A percentile compares a stretch with the other conserved stretches of the same genome.
These are phyloP conservation scores for Fusarium beomiforme DNA, from an alignment of 2,329 filamentous ascomycete genomes.

Conservation along the genomic window DNA sequence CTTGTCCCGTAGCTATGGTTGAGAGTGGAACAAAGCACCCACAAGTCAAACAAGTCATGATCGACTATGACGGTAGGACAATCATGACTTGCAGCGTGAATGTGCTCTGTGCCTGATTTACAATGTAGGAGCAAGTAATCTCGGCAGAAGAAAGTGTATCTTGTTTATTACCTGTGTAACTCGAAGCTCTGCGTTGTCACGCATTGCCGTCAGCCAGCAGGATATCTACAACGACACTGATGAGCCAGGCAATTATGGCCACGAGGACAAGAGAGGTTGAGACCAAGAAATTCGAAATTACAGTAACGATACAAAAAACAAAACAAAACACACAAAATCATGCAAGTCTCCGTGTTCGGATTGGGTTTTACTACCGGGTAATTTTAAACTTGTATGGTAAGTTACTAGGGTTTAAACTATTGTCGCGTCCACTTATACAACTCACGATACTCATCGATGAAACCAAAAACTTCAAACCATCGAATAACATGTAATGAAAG, in stretches of 20 bases:
- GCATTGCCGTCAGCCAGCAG: conserved; percentile 35
- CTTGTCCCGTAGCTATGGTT: conserved; percentile 28
- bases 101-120: neutral
- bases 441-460: neutral
- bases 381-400: neutral
- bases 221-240: conserved; percentile 13
- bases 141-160: neutral
- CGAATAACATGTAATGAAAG: conserved; percentile 3
- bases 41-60: conserved; percentile 25
- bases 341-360: conserved; percentile 29
- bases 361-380: conserved; percentile 14
- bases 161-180: conserved; percentile 25
- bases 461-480: conserved; percentile 4
- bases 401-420: conserved; percentile 2
- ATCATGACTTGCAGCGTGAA: conserved; percentile 27
- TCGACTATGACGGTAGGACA: conserved; percentile 21
- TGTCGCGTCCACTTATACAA: neutral
- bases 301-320: conserved; percentile 4
- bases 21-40: conserved; percentile 24
- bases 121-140: neutral
- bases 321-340: conserved; percentile 6
- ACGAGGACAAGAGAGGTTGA: conserved; percentile 23
- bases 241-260: conserved; percentile 33
- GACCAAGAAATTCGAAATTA: neutral
- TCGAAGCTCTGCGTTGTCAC: conserved; percentile 43